These are phyloP conservation scores for Inonotus obliquus DNA, from an alignment of 1,284 basidiomycete species.

Conservation along the genomic window DNA sequence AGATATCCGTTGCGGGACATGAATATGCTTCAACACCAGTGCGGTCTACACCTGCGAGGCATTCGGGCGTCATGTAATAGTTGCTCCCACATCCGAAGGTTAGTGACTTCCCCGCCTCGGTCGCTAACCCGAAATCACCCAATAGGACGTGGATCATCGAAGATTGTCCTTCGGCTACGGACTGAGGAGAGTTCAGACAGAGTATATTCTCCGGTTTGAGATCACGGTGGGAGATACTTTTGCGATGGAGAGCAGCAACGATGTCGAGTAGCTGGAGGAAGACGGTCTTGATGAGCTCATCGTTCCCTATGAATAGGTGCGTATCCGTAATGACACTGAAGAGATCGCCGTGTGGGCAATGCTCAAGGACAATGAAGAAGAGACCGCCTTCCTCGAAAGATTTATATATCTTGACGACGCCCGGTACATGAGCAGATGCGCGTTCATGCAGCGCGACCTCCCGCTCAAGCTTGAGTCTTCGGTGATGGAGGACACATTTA, in stretches of 20 bases:
- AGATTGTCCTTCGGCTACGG: conserved; percentile 27
- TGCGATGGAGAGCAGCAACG: conserved; percentile 53
- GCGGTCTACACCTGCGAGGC: conserved; percentile 40
- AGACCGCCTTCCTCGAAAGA: conserved; percentile 52
- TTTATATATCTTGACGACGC: conserved; percentile 55
- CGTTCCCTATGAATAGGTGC: conserved; percentile 43
- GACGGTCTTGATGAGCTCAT: conserved; percentile 43
- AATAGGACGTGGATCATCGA: conserved; percentile 37
- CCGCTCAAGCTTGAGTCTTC: conserved; percentile 33
- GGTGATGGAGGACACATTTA: background rate
- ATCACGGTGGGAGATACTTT: conserved; percentile 65
- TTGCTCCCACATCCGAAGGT: conserved; percentile 51
- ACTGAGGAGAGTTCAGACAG: conserved; percentile 29
- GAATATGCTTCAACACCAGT: conserved; percentile 37
- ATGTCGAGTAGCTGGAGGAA: conserved; percentile 62
- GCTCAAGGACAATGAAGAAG: conserved; percentile 61
- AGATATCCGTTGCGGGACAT: conserved; percentile 57
- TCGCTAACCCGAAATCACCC: conserved; percentile 71
- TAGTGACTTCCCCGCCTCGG: conserved; percentile 39
- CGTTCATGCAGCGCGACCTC: conserved; percentile 55
- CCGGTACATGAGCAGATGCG: conserved; percentile 48
- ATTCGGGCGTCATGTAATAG: conserved; percentile 68
- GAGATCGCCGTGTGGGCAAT: conserved; percentile 59
- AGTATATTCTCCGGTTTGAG: conserved; percentile 76
- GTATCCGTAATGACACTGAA: conserved; percentile 57